These are phyloP conservation scores for Endogone sp. DNA, from an alignment of 192 early-diverging fungal genomes.

Conservation along the genomic window DNA sequence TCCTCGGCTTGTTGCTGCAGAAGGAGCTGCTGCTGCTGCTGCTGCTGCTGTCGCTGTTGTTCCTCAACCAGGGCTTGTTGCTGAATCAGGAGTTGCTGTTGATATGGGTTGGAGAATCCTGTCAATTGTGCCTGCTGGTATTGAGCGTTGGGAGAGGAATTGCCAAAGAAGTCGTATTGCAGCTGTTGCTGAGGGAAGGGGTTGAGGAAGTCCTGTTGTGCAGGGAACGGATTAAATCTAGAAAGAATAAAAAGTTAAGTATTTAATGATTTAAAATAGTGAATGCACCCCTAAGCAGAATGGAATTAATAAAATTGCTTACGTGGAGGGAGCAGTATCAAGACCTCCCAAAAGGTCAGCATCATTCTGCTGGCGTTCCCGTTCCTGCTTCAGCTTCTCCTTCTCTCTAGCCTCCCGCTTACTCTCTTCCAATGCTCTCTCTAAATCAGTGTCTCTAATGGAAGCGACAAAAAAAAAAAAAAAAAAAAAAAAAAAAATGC, in stretches of 20 bases:
- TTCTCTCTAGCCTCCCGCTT: slow-evolving; percentile 28
- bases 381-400: slow-evolving; percentile 20
- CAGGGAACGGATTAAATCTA: slow-evolving; percentile 12
- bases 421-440: slow-evolving; percentile 24
- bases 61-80: slow-evolving; percentile 21
- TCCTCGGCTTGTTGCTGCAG: slow-evolving; percentile 7
- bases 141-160: slow-evolving; percentile 15
- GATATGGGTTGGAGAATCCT: slow-evolving; percentile 18
- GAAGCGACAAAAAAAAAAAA: not conserved
- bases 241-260: not conserved
- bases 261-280: slow-evolving; percentile 1
- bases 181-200: slow-evolving; percentile 24
- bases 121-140: slow-evolving; percentile 3
- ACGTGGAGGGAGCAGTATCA: not conserved
- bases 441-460: slow-evolving; percentile 19
- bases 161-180: slow-evolving; percentile 3
- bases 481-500: not conserved
- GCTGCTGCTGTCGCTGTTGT: slow-evolving; percentile 16
- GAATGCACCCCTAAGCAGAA: not conserved
- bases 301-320: not conserved
- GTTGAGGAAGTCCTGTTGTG: slow-evolving; percentile 1
- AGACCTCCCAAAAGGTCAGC: slow-evolving; percentile 11
- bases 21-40: not conserved
- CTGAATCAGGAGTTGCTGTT: slow-evolving; percentile 7
- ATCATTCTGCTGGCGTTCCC: slow-evolving; percentile 15